Percentiles rank a stretch among this genome's conserved stretches.
phyloP scores from a whole-genome alignment of 2,329 filamentous ascomycete genomes.

The Epichloe aotearoae region DNA sequence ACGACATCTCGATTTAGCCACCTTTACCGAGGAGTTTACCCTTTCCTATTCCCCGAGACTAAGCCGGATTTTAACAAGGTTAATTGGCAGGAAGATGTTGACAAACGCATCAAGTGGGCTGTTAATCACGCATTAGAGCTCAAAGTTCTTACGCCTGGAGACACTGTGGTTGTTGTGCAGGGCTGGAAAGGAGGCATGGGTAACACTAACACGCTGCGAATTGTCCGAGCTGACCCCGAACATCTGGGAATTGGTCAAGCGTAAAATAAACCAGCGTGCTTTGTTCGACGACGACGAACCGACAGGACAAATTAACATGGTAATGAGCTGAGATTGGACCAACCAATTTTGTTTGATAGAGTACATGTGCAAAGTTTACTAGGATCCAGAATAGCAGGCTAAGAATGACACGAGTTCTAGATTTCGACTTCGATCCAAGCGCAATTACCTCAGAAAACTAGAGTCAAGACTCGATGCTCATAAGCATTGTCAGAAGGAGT shows the following conservation, averaged over 20 bases:
- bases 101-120: slow-evolving; percentile 94
- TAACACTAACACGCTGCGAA: slow-evolving; percentile 71
- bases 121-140: slow-evolving; percentile 78
- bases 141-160: slow-evolving; percentile 56
- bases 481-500: no score
- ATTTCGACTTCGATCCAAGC: no score
- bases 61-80: slow-evolving; percentile 90
- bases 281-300: neutral
- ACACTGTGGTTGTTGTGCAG: slow-evolving; percentile 72
- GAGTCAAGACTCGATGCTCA: no score
- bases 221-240: slow-evolving; percentile 47
- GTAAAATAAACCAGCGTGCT: neutral
- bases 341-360: neutral
- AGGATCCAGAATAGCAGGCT: neutral
- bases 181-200: slow-evolving; percentile 88
- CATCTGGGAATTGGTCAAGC: slow-evolving; percentile 42
- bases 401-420: neutral
- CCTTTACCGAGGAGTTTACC: slow-evolving; percentile 94
- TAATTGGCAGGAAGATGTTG: slow-evolving; percentile 98
- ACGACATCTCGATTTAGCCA: slow-evolving; percentile 81
- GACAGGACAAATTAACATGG: neutral
- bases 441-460: no score
- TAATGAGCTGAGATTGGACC: neutral
- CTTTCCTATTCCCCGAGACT: slow-evolving; percentile 82
- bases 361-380: neutral